phyloP scores from a whole-genome alignment of 306 rosid genomes.

The Macrotyloma uniflorum region DNA sequence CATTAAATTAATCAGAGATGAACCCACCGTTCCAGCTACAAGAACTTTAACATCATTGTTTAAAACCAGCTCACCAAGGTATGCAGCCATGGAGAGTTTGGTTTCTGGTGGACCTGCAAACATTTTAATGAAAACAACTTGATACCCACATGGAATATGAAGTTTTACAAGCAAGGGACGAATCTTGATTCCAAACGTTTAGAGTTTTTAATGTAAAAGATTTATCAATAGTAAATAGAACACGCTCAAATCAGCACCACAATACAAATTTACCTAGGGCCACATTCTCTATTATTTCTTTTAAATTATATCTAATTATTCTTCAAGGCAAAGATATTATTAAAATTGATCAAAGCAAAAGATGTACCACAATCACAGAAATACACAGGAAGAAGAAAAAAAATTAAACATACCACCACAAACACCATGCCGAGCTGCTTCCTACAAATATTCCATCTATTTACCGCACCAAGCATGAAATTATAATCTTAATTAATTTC shows the following conservation, averaged over 20 bases:
- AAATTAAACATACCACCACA: too few relatives aligned
- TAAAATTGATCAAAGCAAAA: too few relatives aligned
- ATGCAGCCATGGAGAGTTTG: conserved; percentile 83
- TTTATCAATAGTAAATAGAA: conserved; percentile 25
- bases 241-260: conserved; percentile 3
- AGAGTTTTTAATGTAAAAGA: conserved; percentile 2
- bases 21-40: conserved; percentile 85
- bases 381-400: too few relatives aligned
- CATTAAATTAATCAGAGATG: conserved; percentile 83
- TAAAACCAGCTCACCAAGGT: conserved; percentile 89
- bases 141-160: not conserved
- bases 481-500: not conserved
- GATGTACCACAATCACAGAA: too few relatives aligned
- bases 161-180: conserved; percentile 25
- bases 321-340: too few relatives aligned
- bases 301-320: not conserved
- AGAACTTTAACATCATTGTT: conserved; percentile 79
- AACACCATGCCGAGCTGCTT: too few relatives aligned
- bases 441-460: too few relatives aligned
- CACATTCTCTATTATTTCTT: conserved; percentile 22
- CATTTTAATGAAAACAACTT: conserved; percentile 38
- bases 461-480: too few relatives aligned
- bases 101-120: conserved; percentile 91
- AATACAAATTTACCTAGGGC: not conserved
- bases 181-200: conserved; percentile 23